phyloP scores from a whole-genome alignment of 1,139 yeast species.

The Diutina mesorugosa region DNA sequence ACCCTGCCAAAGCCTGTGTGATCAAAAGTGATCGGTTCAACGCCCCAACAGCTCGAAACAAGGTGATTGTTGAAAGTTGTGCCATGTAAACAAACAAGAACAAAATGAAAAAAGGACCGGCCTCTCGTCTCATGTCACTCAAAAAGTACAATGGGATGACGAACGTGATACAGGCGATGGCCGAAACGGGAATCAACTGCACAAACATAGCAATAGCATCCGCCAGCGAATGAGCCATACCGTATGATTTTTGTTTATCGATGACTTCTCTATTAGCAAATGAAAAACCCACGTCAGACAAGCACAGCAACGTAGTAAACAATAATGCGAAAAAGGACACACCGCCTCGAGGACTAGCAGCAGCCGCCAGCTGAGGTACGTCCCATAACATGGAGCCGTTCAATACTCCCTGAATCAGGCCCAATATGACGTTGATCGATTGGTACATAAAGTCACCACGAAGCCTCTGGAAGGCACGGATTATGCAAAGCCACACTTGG shows the following conservation, averaged over 20 bases:
- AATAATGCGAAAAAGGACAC: slow-evolving; percentile 38
- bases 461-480: neutral
- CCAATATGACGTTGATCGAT: neutral
- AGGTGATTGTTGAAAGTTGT: slow-evolving; percentile 20
- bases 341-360: slow-evolving; percentile 33
- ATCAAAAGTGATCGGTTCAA: slow-evolving; percentile 30
- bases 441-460: neutral
- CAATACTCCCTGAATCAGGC: neutral
- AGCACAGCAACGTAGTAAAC: slow-evolving; percentile 40
- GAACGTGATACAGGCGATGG: slow-evolving; percentile 30
- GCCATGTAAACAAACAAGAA: slow-evolving; percentile 26
- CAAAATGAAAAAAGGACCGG: slow-evolving; percentile 43
- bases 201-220: slow-evolving; percentile 37
- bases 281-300: slow-evolving; percentile 39
- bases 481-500: neutral
- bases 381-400: neutral
- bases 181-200: slow-evolving; percentile 34
- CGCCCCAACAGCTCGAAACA: slow-evolving; percentile 40
- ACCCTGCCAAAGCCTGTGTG: slow-evolving; percentile 41
- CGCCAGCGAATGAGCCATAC: slow-evolving; percentile 48
- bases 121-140: slow-evolving; percentile 33
- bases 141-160: slow-evolving; percentile 37
- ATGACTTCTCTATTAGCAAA: slow-evolving; percentile 40
- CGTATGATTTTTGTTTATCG: slow-evolving; percentile 42
- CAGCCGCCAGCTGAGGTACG: neutral